Evolutionary conservation across 2,329 filamentous ascomycete species (phyloP).

Genomic region (Huntiella bhutanensis): DNA sequence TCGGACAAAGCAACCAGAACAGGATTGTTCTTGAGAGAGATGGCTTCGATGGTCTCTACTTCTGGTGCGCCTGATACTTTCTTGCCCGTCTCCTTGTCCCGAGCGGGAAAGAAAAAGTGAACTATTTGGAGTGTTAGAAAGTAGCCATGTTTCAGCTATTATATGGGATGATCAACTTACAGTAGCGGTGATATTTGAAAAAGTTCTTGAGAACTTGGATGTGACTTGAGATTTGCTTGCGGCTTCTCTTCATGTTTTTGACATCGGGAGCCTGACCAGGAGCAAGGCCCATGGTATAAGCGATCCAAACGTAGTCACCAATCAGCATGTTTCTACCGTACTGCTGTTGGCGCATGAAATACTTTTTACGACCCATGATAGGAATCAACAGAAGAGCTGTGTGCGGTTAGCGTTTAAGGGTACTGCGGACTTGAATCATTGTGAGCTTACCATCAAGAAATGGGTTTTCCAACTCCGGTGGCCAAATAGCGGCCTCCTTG

Average conservation of each 20-base stretch:
- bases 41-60: slow-evolving; percentile 20
- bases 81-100: slow-evolving; percentile 32
- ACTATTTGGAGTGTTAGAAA: slow-evolving; percentile 19
- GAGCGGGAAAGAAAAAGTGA: slow-evolving; percentile 40
- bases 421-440: neutral
- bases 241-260: slow-evolving; percentile 25
- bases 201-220: slow-evolving; percentile 54
- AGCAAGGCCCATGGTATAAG: slow-evolving; percentile 26
- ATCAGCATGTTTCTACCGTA: slow-evolving; percentile 54
- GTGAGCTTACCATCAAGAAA: slow-evolving; percentile 43
- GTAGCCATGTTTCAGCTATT: no score
- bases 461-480: slow-evolving; percentile 42
- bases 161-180: slow-evolving; percentile 25
- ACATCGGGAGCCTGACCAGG: slow-evolving; percentile 27
- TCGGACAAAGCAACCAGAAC: slow-evolving; percentile 43
- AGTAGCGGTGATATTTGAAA: slow-evolving; percentile 41
- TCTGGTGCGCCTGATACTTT: slow-evolving; percentile 17
- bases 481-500: slow-evolving; percentile 35
- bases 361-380: slow-evolving; percentile 47
- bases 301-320: slow-evolving; percentile 45
- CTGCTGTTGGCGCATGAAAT: slow-evolving; percentile 42
- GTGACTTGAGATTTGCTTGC: slow-evolving; percentile 50
- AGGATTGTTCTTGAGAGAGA: slow-evolving; percentile 44
- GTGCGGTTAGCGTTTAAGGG: neutral
- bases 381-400: slow-evolving; percentile 46